These are phyloP conservation scores for Blastobotrys buckinghamii DNA, from an alignment of 1,139 yeast species.

Conservation along the genomic window DNA sequence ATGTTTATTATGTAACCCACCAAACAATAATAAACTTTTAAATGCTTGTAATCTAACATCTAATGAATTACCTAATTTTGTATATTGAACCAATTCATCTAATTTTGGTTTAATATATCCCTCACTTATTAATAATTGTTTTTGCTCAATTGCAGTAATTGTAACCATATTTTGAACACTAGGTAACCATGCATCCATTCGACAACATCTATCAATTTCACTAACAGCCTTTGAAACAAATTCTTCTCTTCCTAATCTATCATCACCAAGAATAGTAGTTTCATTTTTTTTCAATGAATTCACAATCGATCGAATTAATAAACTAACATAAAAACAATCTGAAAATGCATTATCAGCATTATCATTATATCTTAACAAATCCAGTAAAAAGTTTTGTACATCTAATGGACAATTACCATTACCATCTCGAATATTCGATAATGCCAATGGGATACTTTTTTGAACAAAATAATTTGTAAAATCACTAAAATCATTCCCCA, in stretches of 20 bases:
- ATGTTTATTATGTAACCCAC: conserved; percentile 64
- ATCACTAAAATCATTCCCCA: conserved; percentile 73
- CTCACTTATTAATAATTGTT: conserved; percentile 51
- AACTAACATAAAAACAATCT: conserved; percentile 63
- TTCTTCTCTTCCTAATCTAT: conserved; percentile 12
- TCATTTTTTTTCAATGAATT: conserved; percentile 34
- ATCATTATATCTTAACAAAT: conserved; percentile 76
- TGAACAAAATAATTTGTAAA: conserved; percentile 63
- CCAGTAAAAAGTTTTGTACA: conserved; percentile 59
- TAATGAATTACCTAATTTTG: conserved; percentile 44
- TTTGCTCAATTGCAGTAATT: conserved; percentile 50
- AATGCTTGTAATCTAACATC: conserved; percentile 66
- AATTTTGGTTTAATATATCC: conserved; percentile 52
- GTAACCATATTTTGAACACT: conserved; percentile 60
- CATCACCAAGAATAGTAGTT: conserved; percentile 4
- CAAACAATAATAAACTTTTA: conserved; percentile 61
- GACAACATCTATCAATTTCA: conserved; percentile 67
- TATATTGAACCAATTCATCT: conserved; percentile 45
- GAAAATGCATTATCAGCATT: conserved; percentile 73
- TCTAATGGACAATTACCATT: conserved; percentile 63
- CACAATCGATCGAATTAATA: conserved; percentile 53
- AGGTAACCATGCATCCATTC: conserved; percentile 85
- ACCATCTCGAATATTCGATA: conserved; percentile 56
- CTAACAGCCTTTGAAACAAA: conserved; percentile 44
- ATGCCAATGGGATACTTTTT: conserved; percentile 57